Conservation (phyloP, 2,329 filamentous ascomycete species). For the Arthrocladium fulminans region DNA sequence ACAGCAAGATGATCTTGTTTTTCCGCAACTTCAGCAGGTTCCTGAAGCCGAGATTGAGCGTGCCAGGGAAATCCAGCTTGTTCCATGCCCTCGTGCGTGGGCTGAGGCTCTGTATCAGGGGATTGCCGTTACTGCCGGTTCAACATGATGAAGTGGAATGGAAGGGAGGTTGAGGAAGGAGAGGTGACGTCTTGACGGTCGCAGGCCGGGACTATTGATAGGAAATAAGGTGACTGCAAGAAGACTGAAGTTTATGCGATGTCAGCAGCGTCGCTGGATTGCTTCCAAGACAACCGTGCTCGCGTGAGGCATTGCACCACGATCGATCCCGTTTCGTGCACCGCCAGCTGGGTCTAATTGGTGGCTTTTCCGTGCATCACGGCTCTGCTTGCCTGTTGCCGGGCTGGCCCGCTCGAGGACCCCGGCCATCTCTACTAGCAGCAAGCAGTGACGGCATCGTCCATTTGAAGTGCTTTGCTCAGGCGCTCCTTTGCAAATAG, state of each 20-base stretch:
- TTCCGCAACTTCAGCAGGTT: slow-evolving; percentile 9
- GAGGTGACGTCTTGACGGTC: neutral
- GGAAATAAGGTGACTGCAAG: neutral
- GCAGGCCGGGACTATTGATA: neutral
- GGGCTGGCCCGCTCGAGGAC: no score
- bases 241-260: neutral
- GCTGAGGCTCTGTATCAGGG: neutral
- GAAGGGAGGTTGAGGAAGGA: neutral
- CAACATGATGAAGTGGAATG: slow-evolving; percentile 1
- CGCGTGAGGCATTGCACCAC: neutral
- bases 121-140: neutral
- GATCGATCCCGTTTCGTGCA: neutral
- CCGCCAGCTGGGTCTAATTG: no score
- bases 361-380: neutral
- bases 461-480: no score
- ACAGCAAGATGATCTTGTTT: slow-evolving; percentile 9
- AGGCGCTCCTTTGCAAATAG: no score
- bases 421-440: no score
- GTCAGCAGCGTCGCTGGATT: neutral
- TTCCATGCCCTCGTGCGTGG: slow-evolving; percentile 11
- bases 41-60: slow-evolving; percentile 10
- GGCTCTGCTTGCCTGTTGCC: no score
- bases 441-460: no score
- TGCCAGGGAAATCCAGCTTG: slow-evolving; percentile 18
- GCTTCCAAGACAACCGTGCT: neutral